Conservation (phyloP, 2,329 filamentous ascomycete species). For the Hypocrella siamensis region DNA sequence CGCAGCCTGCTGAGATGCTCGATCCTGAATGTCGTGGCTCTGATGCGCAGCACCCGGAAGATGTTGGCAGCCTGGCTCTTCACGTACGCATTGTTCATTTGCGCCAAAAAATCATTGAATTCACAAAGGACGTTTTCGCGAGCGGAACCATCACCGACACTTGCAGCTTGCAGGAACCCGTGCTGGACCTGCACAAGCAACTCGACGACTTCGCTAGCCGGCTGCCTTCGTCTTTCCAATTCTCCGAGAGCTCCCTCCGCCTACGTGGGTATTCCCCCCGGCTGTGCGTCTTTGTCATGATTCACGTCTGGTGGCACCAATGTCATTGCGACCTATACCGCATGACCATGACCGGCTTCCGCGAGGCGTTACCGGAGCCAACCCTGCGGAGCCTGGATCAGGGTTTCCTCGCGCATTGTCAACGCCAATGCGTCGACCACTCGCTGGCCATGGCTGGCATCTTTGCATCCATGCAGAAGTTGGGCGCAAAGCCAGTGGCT, state of each 20-base stretch:
- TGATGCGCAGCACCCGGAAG: conserved; percentile 25
- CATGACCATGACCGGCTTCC: conserved; percentile 32
- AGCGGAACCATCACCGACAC: conserved; percentile 24
- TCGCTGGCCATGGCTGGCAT: conserved; percentile 39
- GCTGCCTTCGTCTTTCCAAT: conserved; percentile 38
- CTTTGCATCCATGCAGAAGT: conserved; percentile 33
- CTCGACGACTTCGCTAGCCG: conserved; percentile 36
- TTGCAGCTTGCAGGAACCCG: conserved; percentile 21
- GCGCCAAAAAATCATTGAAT: conserved; percentile 37
- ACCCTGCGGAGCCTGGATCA: conserved; percentile 29
- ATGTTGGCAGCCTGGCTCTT: conserved; percentile 38
- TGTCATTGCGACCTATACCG: conserved; percentile 43
- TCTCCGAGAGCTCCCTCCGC: conserved; percentile 39
- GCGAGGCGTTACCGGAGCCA: conserved; percentile 30
- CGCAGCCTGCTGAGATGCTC: conserved; percentile 37
- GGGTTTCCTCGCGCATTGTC: conserved; percentile 32
- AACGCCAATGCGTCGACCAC: conserved; percentile 35
- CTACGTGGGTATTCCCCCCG: conserved; percentile 40
- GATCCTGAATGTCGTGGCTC: conserved; percentile 27
- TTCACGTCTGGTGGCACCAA: conserved; percentile 43
- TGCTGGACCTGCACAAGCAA: conserved; percentile 31
- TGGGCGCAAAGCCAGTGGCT: conserved; percentile 35
- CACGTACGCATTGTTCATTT: conserved; percentile 41
- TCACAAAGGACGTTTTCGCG: conserved; percentile 26
- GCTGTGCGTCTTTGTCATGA: conserved; percentile 43